Evolutionary conservation across 352 stramenopile genomes (phyloP).

Genomic region (Globisporangium yorkense): DNA sequence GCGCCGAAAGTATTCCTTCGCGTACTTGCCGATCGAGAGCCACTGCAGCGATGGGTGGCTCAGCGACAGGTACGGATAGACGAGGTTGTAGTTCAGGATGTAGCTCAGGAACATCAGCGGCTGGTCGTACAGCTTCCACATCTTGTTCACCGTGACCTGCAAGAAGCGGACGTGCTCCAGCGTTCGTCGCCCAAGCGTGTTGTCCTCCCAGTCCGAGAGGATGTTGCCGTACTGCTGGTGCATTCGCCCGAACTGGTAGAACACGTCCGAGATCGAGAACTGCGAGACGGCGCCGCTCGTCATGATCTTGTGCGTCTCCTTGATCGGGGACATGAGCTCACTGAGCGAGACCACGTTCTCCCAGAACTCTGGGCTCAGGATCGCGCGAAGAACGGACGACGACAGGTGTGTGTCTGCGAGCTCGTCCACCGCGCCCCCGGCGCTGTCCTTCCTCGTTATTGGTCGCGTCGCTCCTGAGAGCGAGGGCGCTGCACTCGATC

Average conservation of each 20-base stretch:
- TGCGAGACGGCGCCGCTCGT: slow-evolving; percentile 20
- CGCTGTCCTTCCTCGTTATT: slow-evolving; percentile 32
- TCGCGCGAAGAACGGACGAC: slow-evolving; percentile 35
- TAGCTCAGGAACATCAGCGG: slow-evolving; percentile 65
- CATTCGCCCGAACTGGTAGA: slow-evolving; percentile 79
- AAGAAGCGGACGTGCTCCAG: slow-evolving; percentile 56
- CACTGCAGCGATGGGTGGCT: slow-evolving; percentile 57
- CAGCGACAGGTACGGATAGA: slow-evolving; percentile 34
- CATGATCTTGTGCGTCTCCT: slow-evolving; percentile 72
- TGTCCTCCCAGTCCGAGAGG: slow-evolving; percentile 66
- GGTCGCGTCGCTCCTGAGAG: slow-evolving; percentile 5
- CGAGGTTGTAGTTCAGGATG: slow-evolving; percentile 71
- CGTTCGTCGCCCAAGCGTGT: slow-evolving; percentile 30
- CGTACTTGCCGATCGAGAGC: slow-evolving; percentile 70
- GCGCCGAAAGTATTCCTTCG: slow-evolving; percentile 64
- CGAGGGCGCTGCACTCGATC: background rate
- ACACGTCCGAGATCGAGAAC: slow-evolving; percentile 60
- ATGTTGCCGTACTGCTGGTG: slow-evolving; percentile 69
- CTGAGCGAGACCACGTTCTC: slow-evolving; percentile 67
- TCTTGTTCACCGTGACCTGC: slow-evolving; percentile 50
- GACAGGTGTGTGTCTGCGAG: slow-evolving; percentile 35
- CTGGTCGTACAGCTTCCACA: slow-evolving; percentile 76
- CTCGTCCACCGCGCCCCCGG: slow-evolving; percentile 37
- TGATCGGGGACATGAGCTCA: slow-evolving; percentile 73
- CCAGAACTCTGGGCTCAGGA: slow-evolving; percentile 67